These are phyloP conservation scores for Macrophomina tecta DNA, from an alignment of 2,329 filamentous ascomycete genomes.

Conservation along the genomic window DNA sequence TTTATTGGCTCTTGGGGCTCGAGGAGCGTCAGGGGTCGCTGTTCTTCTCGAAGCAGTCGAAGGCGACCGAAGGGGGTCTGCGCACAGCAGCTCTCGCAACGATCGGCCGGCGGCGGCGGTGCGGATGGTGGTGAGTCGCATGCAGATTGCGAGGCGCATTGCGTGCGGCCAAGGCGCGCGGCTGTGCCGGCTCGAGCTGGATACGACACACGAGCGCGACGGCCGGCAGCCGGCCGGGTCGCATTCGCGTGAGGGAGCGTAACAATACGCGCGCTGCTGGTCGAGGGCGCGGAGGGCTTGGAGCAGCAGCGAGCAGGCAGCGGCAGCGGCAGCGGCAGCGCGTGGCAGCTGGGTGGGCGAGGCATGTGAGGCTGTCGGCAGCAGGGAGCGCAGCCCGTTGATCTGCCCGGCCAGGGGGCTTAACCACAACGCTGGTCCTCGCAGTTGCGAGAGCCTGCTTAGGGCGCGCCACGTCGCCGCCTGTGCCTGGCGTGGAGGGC, in stretches of 20 bases:
- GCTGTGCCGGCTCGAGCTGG: conserved; percentile 13
- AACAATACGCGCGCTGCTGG: background rate
- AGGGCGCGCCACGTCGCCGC: conserved; percentile 24
- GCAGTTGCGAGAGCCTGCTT: conserved; percentile 16
- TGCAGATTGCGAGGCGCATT: conserved; percentile 20
- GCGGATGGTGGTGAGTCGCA: conserved; percentile 17
- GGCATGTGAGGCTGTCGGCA: background rate
- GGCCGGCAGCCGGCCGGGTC: conserved; percentile 8
- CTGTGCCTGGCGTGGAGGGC: conserved; percentile 24
- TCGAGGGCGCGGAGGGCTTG: background rate
- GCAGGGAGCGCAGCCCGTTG: background rate
- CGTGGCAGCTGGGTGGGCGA: background rate
- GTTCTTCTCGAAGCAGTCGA: conserved; percentile 24
- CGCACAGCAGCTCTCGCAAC: background rate
- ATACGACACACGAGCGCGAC: conserved; percentile 22
- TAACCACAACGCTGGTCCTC: conserved; percentile 23
- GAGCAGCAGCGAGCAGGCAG: background rate
- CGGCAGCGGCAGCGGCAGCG: background rate
- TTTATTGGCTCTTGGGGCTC: conserved; percentile 12
- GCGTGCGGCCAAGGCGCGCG: conserved; percentile 12
- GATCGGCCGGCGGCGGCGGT: conserved; percentile 6
- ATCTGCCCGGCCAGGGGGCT: background rate
- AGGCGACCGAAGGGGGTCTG: background rate
- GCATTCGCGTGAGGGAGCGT: background rate
- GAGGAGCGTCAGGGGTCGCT: conserved; percentile 11